These are phyloP conservation scores for Helicostylum pulchrum DNA, from an alignment of 192 early-diverging fungal genomes.

Conservation along the genomic window DNA sequence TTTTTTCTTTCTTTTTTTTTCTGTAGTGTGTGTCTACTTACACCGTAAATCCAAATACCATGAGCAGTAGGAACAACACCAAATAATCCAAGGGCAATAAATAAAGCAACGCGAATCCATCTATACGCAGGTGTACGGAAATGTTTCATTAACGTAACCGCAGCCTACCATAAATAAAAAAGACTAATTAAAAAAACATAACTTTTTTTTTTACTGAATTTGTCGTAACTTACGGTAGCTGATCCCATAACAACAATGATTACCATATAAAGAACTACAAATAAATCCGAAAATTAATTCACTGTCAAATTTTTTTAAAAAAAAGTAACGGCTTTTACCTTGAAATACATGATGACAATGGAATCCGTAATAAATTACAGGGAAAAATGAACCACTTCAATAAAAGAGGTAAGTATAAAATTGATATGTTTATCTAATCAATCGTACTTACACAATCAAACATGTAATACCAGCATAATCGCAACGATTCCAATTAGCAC, in stretches of 20 bases:
- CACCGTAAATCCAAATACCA: slow-evolving; percentile 59
- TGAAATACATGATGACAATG: slow-evolving; percentile 13
- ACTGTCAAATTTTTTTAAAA: background rate
- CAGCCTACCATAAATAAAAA: slow-evolving; percentile 39
- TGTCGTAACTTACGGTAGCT: slow-evolving; percentile 49
- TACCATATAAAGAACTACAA: slow-evolving; percentile 19
- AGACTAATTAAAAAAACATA: background rate
- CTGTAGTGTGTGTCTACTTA: slow-evolving; percentile 34
- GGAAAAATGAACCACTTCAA: slow-evolving; percentile 28
- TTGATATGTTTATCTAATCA: background rate
- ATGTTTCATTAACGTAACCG: slow-evolving; percentile 51
- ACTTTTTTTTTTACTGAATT: background rate
- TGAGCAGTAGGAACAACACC: slow-evolving; percentile 74
- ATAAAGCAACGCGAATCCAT: slow-evolving; percentile 71
- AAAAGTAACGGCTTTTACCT: background rate
- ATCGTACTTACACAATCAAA: slow-evolving; percentile 60
- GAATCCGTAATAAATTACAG: slow-evolving; percentile 29
- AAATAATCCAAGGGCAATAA: slow-evolving; percentile 77
- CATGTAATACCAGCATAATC: slow-evolving; percentile 91
- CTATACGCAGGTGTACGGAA: slow-evolving; percentile 77
- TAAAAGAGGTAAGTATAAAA: background rate
- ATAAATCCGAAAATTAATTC: background rate
- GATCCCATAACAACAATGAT: slow-evolving; percentile 52
- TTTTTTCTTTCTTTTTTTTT: background rate
- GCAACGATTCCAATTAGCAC: slow-evolving; percentile 78